Conservation (phyloP, 345 rosid genomes). For the Sisymbrium altissimum region DNA sequence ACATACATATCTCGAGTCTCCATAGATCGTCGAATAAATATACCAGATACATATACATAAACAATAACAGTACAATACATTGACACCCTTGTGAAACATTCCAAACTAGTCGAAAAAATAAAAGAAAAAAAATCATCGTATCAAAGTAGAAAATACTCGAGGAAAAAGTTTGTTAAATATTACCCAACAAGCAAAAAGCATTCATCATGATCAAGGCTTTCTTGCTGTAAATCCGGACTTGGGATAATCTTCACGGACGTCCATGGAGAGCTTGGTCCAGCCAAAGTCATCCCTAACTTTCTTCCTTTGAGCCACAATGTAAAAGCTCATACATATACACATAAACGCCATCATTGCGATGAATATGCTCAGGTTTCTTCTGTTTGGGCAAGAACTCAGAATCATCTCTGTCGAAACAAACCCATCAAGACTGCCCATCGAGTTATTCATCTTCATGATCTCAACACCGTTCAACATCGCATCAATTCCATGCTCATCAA, state of each 20-base stretch:
- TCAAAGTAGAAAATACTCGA: constrained; percentile 7
- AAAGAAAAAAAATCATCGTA: not conserved
- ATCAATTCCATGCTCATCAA: constrained; percentile 42
- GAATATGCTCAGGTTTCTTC: constrained; percentile 43
- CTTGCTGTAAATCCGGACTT: constrained; percentile 35
- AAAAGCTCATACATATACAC: constrained; percentile 58
- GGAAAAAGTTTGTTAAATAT: constrained; percentile 26
- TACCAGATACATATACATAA: constrained; percentile 10
- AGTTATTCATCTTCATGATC: constrained; percentile 87
- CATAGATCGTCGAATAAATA: constrained; percentile 22
- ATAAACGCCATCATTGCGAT: constrained; percentile 56
- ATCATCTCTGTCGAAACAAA: constrained; percentile 46
- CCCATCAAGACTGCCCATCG: constrained; percentile 81
- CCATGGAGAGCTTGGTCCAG: constrained; percentile 66
- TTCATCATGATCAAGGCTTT: constrained; percentile 41
- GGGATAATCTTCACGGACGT: constrained; percentile 34
- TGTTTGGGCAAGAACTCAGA: constrained; percentile 45
- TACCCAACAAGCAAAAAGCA: constrained; percentile 25
- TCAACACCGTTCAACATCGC: constrained; percentile 83
- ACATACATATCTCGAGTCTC: not conserved
- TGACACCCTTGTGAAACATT: constrained; percentile 38
- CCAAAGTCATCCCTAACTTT: constrained; percentile 28
- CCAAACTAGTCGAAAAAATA: constrained; percentile 22
- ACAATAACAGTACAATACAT: not conserved
- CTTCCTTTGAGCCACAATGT: constrained; percentile 44